Conservation (phyloP, 2,329 filamentous ascomycete genomes). For the Catunica adiposa region DNA sequence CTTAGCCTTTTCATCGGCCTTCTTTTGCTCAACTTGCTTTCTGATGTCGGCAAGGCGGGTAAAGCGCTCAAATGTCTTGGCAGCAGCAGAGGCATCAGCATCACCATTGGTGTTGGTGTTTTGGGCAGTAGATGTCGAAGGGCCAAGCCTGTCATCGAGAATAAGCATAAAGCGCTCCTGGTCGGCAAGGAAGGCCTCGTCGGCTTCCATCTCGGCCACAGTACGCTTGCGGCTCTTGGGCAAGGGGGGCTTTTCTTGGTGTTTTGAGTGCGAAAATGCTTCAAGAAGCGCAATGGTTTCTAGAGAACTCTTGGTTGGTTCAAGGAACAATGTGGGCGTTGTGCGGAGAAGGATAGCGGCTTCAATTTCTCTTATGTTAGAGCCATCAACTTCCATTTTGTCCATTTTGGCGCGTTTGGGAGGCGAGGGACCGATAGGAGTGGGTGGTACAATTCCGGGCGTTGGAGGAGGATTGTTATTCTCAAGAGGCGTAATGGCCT, state of each 20-base stretch:
- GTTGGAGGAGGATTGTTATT: conserved; percentile 15
- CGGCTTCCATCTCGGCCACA: conserved; percentile 82
- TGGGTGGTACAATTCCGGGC: conserved; percentile 43
- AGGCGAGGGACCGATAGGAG: conserved; percentile 40
- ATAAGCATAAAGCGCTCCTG: conserved; percentile 86
- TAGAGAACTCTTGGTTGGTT: conserved; percentile 52
- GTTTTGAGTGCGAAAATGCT: conserved; percentile 56
- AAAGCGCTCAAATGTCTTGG: conserved; percentile 69
- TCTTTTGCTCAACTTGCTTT: conserved; percentile 59
- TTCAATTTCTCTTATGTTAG: conserved; percentile 59
- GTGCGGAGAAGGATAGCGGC: conserved; percentile 59
- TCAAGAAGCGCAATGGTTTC: conserved; percentile 59
- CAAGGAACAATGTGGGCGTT: conserved; percentile 57
- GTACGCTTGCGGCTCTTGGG: conserved; percentile 88
- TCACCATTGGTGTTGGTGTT: conserved; percentile 44
- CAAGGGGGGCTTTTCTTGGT: conserved; percentile 58
- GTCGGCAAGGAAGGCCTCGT: conserved; percentile 79
- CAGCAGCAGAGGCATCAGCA: conserved; percentile 54
- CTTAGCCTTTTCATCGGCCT: conserved; percentile 43
- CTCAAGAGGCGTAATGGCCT: conserved; percentile 51
- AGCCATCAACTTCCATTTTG: conserved; percentile 59
- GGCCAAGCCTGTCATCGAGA: conserved; percentile 65
- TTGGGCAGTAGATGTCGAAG: conserved; percentile 40
- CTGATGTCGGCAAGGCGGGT: conserved; percentile 84
- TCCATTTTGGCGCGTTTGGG: conserved; percentile 54